These are phyloP conservation scores for Chlorencoelia australis DNA, from an alignment of 2,329 filamentous ascomycete species.

Conservation along the genomic window DNA sequence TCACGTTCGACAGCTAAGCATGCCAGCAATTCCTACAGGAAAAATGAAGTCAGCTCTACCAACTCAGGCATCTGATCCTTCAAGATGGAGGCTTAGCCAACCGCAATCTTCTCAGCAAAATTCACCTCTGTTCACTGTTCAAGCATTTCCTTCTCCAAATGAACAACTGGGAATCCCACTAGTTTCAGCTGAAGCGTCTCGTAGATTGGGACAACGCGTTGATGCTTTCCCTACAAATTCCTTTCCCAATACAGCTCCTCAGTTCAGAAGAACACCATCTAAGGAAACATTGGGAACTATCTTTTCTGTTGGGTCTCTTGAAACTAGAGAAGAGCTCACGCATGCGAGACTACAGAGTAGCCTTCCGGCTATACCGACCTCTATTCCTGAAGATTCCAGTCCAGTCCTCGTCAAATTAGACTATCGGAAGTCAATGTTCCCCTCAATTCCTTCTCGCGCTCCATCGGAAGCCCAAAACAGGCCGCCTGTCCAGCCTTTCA, in stretches of 20 bases:
- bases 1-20: no score
- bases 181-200: constrained; percentile 11
- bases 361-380: constrained; percentile 16
- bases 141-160: constrained; percentile 15
- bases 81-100: constrained; percentile 9
- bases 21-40: no score
- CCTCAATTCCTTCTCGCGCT: constrained; percentile 1
- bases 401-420: constrained; percentile 1
- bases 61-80: no score
- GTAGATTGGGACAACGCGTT: constrained; percentile 15
- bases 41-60: no score
- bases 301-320: constrained; percentile 21
- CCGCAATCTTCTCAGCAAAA: constrained; percentile 9
- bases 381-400: constrained; percentile 12
- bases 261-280: constrained; percentile 10
- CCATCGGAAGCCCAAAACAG: constrained; percentile 1
- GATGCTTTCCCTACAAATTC: constrained; percentile 14
- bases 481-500: constrained; percentile 2
- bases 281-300: constrained; percentile 25
- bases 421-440: constrained; percentile 1
- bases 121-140: constrained; percentile 16
- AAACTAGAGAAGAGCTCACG: constrained; percentile 18
- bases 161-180: constrained; percentile 15
- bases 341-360: constrained; percentile 16
- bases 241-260: constrained; percentile 16